Percentiles rank a stretch among this genome's conserved stretches.
Conservation (phyloP, 129 eudicot species). For the Artemisia annua region DNA sequence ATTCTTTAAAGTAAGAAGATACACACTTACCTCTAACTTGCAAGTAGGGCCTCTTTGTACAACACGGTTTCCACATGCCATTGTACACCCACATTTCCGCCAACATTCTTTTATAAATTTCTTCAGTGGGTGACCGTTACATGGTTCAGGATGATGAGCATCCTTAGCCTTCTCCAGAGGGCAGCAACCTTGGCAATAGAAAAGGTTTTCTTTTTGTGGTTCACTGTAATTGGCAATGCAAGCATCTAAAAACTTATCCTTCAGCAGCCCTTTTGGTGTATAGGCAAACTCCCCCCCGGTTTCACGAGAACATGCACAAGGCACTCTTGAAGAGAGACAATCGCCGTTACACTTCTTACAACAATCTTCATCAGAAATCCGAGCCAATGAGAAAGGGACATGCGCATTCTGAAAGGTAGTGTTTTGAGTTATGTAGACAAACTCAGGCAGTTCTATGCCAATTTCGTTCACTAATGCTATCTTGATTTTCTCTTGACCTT, state of each 20-base stretch:
- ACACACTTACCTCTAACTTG: constrained; percentile 53
- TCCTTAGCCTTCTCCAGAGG: constrained; percentile 69
- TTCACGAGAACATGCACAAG: constrained; percentile 83
- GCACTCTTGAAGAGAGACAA: constrained; percentile 60
- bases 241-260: constrained; percentile 45
- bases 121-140: constrained; percentile 69
- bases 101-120: constrained; percentile 91
- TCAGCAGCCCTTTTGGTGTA: constrained; percentile 62
- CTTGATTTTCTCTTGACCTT: constrained; percentile 55
- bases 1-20: too few species aligned
- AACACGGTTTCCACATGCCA: constrained; percentile 80
- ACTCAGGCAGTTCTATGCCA: constrained; percentile 53
- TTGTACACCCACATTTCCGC: constrained; percentile 89
- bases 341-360: constrained; percentile 61
- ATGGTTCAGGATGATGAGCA: constrained; percentile 40
- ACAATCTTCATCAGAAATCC: constrained; percentile 73
- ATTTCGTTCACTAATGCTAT: constrained; percentile 54
- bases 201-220: constrained; percentile 39
- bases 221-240: constrained; percentile 46
- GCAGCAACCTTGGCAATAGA: constrained; percentile 73
- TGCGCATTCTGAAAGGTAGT: constrained; percentile 55
- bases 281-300: constrained; percentile 87
- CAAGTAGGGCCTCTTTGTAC: constrained; percentile 75
- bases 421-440: constrained; percentile 48
- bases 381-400: constrained; percentile 61